Conservation (phyloP, 257 asterid genomes). For the Scutellaria baicalensis region DNA sequence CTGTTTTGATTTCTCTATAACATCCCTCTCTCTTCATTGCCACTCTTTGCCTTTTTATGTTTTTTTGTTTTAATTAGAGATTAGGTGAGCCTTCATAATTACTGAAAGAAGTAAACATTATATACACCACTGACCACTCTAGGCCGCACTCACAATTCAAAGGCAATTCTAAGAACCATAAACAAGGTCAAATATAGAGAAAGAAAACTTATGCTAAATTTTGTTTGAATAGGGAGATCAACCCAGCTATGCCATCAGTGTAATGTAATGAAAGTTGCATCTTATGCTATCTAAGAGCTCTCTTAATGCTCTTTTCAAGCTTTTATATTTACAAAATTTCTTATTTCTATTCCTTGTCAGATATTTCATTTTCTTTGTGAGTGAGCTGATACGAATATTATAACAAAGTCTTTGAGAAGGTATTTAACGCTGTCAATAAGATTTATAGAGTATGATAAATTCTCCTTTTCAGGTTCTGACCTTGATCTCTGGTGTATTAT, state of each 20-base stretch:
- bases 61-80: too few species aligned
- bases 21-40: not conserved
- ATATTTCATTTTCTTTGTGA: not conserved
- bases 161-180: not conserved
- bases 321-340: not conserved
- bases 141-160: too few species aligned
- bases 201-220: not conserved
- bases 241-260: not conserved
- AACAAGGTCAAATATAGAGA: not conserved
- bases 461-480: constrained; percentile 55
- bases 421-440: constrained; percentile 5
- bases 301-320: not conserved
- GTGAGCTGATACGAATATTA: not conserved
- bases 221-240: not conserved
- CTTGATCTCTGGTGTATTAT: constrained; percentile 66
- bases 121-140: too few species aligned
- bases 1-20: not conserved
- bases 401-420: not conserved
- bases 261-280: not conserved
- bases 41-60: not conserved
- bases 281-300: not conserved
- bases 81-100: too few species aligned
- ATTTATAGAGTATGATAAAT: constrained; percentile 1
- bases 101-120: too few species aligned
- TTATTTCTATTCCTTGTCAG: not conserved